Base-by-base conservation (phyloP, 805 yeast genomes). In the Isabelozyma pseudorhagii region DNA sequence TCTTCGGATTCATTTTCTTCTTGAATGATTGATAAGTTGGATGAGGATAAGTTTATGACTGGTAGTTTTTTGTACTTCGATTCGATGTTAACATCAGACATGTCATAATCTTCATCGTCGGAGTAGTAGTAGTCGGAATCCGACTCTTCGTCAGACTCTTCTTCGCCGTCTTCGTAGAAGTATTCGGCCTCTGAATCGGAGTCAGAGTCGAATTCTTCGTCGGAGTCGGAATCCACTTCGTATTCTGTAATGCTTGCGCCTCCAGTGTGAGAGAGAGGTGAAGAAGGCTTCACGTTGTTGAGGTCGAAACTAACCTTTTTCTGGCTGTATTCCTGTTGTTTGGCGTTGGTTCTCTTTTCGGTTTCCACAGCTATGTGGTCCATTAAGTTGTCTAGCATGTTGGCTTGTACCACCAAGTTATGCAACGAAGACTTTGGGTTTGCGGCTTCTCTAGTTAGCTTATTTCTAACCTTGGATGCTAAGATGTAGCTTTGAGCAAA, bases 351-450 rank as follows among this genome's bases (percentile, higher is more conserved):
- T 51, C 70, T 52, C 54, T 65, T 63, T 47, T 57, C 63, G 38
- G 70, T 58, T 52, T 66, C 68, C 38, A 51, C 58, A 44, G 68
- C 53, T 38, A 80, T 67, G 48, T 69, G 69, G 58, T 81, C 88
- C 79, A 86, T 83, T 46, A 85, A 62, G 52, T 72, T 75, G 60
- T 86, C 91, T 54, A 85, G 74, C 71, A 86, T 68, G 63, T 85
- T 86, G 17, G 91, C 90, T 64, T 86, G 91, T 40, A 82, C 76
- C 3, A 85, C 89, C 39, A 85, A 72, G 46, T 73, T 68, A 45
- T 87, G 73, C 46, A 85, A 72, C 47, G 81, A 69, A 31, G 84
- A 78, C 56, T 83, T 85, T 11, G 78, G 77, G 54, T 75, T 75
- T 25, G 79, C 64, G 5, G 89, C 88, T 57, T 85, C 88, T 48